Evolutionary conservation across 495 filamentous ascomycete genomes (phyloP).

Genomic region (Penicilliopsis zonata): DNA sequence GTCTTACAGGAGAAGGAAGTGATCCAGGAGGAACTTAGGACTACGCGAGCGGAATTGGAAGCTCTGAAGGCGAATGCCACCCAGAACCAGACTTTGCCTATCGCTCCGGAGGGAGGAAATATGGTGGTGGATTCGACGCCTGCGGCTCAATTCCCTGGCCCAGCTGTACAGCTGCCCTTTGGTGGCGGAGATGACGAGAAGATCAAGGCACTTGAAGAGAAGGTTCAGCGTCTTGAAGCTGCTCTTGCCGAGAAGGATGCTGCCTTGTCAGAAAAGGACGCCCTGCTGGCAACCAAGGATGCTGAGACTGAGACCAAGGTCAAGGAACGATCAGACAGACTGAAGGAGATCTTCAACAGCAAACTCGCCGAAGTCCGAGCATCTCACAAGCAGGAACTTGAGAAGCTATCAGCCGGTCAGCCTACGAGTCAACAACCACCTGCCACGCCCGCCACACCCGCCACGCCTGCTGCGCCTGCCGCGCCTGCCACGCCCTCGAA

Average conservation of each 20-base stretch:
- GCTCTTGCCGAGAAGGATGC: constrained; percentile 35
- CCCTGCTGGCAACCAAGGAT: constrained; percentile 31
- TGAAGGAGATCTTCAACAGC: constrained; percentile 59
- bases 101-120: constrained; percentile 8
- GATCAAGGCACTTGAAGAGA: constrained; percentile 31
- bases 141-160: constrained; percentile 25
- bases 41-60: constrained; percentile 30
- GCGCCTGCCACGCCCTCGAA: constrained; percentile 27
- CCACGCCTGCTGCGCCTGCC: constrained; percentile 13
- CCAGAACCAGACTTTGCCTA: constrained; percentile 17
- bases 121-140: constrained; percentile 22
- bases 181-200: constrained; percentile 21
- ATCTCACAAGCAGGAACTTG: constrained; percentile 45
- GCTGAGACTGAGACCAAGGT: constrained; percentile 42
- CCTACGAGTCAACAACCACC: constrained; percentile 37
- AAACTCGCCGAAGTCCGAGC: constrained; percentile 52
- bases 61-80: constrained; percentile 21
- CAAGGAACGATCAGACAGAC: constrained; percentile 54
- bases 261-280: constrained; percentile 21
- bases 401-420: constrained; percentile 53
- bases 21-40: constrained; percentile 33
- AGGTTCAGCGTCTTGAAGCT: constrained; percentile 36
- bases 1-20: constrained; percentile 39
- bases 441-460: constrained; percentile 19
- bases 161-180: constrained; percentile 11